Conservation (phyloP, 441 rosid genomes). For the Macaranga tanarius region DNA sequence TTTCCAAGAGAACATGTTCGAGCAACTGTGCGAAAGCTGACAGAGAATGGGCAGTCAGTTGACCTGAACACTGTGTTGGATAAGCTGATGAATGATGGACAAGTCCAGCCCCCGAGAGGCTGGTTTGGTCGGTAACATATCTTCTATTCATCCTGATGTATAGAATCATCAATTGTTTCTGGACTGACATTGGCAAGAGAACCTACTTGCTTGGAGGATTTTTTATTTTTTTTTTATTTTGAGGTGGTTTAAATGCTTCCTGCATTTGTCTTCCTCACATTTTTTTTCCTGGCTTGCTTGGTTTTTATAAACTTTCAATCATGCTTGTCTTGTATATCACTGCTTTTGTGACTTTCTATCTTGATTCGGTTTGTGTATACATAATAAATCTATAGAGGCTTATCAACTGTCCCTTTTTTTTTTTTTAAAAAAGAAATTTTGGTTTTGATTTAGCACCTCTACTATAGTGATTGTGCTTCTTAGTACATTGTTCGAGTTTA, state of each 20-base stretch:
- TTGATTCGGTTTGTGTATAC: conserved; percentile 31
- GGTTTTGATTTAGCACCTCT: neutral
- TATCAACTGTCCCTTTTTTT: conserved; percentile 4
- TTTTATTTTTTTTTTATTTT: neutral
- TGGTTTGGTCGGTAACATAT: conserved; percentile 65
- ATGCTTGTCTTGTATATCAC: conserved; percentile 15
- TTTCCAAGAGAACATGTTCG: conserved; percentile 86
- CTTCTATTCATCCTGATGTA: conserved; percentile 36
- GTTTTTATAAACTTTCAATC: conserved; percentile 11
- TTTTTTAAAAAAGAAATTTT: neutral
- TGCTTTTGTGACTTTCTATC: conserved; percentile 21
- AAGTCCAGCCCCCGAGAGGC: conserved; percentile 61
- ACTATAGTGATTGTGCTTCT: neutral
- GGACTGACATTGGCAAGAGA: conserved; percentile 13
- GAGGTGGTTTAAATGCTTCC: conserved; percentile 19
- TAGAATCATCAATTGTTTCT: conserved; percentile 32
- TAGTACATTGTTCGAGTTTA: neutral
- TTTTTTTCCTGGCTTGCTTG: conserved; percentile 15
- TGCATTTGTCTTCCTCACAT: conserved; percentile 11
- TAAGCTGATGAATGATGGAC: conserved; percentile 87
- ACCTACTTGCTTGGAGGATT: conserved; percentile 15
- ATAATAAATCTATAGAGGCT: conserved; percentile 26
- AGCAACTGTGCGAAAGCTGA: conserved; percentile 72
- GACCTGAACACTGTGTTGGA: conserved; percentile 86
- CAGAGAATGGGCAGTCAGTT: conserved; percentile 84